Conservation (phyloP, 805 yeast species). For the Candida silvicultrix region DNA sequence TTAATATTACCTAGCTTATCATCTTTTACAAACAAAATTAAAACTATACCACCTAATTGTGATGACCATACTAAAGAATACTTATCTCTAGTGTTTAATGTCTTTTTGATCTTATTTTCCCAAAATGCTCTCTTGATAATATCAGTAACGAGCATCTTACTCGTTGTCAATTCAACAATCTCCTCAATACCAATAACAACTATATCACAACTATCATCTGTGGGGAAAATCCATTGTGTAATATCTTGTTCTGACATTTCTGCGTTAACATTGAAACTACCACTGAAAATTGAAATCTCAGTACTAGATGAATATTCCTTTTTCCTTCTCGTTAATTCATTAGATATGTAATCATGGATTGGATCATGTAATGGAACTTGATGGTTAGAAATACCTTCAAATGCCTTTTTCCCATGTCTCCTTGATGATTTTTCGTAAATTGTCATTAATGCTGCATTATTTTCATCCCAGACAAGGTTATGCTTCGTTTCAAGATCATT, state of each 20-base stretch:
- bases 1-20: constrained; percentile 45
- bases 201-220: constrained; percentile 46
- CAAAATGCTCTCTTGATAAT: constrained; percentile 51
- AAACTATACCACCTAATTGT: constrained; percentile 80
- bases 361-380: constrained; percentile 79
- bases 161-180: constrained; percentile 75
- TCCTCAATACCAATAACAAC: constrained; percentile 87
- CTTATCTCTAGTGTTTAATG: constrained; percentile 37
- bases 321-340: constrained; percentile 45
- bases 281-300: constrained; percentile 64
- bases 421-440: constrained; percentile 49
- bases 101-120: constrained; percentile 53
- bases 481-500: constrained; percentile 58
- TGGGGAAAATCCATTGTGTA: constrained; percentile 74
- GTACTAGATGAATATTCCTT: constrained; percentile 53
- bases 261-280: constrained; percentile 87
- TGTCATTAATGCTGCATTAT: constrained; percentile 77
- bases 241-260: constrained; percentile 51
- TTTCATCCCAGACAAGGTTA: constrained; percentile 86
- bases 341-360: constrained; percentile 73
- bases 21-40: constrained; percentile 61
- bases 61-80: constrained; percentile 64
- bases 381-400: constrained; percentile 23
- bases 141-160: constrained; percentile 78
- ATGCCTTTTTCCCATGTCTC: constrained; percentile 22